Base-by-base conservation (phyloP, 306 rosid genomes). In the Acacia melanoxylon region DNA sequence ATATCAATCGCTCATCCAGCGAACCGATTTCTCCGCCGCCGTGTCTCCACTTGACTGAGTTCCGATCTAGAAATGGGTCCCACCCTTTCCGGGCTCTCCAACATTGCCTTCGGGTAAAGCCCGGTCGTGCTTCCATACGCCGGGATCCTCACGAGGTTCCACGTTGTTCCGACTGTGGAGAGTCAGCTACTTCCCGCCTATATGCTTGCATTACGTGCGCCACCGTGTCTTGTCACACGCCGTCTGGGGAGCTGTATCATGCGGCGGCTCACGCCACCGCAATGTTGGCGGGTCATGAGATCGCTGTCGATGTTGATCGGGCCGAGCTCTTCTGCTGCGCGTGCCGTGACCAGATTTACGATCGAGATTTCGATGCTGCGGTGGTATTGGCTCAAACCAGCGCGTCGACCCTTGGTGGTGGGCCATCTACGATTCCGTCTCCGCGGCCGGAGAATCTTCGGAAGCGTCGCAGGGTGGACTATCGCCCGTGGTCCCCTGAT, bases 391-490 rank as follows among this genome's bases (percentile, higher is more conserved):
- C 90, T 12, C 91, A 86, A 81, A 89, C 94, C 24, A 74, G 90
- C 8, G 86, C 97, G 5, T 89, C 94, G 0, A 85, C 92, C 0
- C 81, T 86, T 1, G 91, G 89, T 19, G 86, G 78, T 4, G 89
- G 85, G 49, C 81, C 92, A 8, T 27, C 82, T 9, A 44, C 46
- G 14, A 88, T 78, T 63, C 88, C 77, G 8, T 49, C 78, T 4
- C 83, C 84, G 29, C 90, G 84, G 13, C 97, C 97, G n/a, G 97
- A 92, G 84, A 94, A 94, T 78, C 90, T 91, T 35, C 85, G 97
- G 7, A 94, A 94, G 84, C 89, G 97, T 12, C 94, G 97, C 0
- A 68, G 97, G 42, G 94, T 94, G 7, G 93, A 94, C 81, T 94
- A 94, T 75, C 87, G 84, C 12, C 98, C 97, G 9, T 92, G 97